These are phyloP conservation scores for Cryptosporidium bovis DNA, from an alignment of 169 alveolate species.

Conservation along the genomic window DNA sequence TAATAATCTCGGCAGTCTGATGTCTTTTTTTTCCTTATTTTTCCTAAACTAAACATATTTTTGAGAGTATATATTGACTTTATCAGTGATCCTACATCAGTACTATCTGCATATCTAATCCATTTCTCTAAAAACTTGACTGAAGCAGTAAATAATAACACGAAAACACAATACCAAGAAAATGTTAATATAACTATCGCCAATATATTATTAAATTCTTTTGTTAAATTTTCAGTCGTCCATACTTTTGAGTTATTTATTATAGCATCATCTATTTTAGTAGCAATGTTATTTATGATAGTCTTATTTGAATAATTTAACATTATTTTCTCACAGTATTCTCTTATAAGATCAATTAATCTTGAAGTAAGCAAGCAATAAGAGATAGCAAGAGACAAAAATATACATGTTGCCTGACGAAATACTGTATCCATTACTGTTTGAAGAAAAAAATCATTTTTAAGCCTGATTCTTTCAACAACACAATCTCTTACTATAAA, in stretches of 20 bases:
- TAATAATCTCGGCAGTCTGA: slow-evolving; percentile 4
- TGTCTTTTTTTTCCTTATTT: not conserved
- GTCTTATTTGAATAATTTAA: slow-evolving; percentile 11
- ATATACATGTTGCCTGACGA: slow-evolving; percentile 73
- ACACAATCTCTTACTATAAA: slow-evolving; percentile 52
- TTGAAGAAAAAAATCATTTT: slow-evolving; percentile 63
- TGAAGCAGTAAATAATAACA: slow-evolving; percentile 50
- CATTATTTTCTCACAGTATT: slow-evolving; percentile 19
- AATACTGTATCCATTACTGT: slow-evolving; percentile 71
- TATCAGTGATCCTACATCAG: slow-evolving; percentile 54
- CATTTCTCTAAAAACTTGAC: slow-evolving; percentile 68
- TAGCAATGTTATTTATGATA: slow-evolving; percentile 35
- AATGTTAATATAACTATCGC: slow-evolving; percentile 37
- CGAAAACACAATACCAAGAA: slow-evolving; percentile 70
- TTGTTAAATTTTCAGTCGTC: slow-evolving; percentile 56
- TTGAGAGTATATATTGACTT: slow-evolving; percentile 27
- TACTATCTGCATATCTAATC: slow-evolving; percentile 69
- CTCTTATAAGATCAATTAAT: slow-evolving; percentile 27
- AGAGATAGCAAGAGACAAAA: slow-evolving; percentile 52
- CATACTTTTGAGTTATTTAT: slow-evolving; percentile 54
- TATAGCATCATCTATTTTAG: slow-evolving; percentile 10
- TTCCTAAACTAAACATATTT: slow-evolving; percentile 13
- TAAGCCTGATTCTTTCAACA: slow-evolving; percentile 45
- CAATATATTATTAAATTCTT: slow-evolving; percentile 48
- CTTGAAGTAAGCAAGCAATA: slow-evolving; percentile 63